Evolutionary conservation across 257 asterid genomes (phyloP).

Genomic region (Ajuga chamaepitys): DNA sequence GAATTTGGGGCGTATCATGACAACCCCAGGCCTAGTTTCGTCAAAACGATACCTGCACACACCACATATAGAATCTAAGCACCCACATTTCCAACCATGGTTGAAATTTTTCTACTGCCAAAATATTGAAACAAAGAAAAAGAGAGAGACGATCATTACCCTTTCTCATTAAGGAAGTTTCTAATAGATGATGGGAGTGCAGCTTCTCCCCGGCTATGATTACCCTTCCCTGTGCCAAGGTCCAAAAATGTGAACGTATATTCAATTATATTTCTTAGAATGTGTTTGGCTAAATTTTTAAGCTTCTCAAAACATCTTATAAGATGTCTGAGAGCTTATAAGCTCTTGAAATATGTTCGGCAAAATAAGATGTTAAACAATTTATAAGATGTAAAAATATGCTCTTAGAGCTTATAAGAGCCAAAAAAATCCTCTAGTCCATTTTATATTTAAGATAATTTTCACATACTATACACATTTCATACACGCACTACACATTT

Average conservation of each 20-base stretch:
- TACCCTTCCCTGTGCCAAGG: conserved; percentile 66
- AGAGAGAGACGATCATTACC: conserved; percentile 25
- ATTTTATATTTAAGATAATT: too few relatives aligned
- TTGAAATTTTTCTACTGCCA: neutral
- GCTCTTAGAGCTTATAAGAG: too few relatives aligned
- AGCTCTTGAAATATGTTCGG: too few relatives aligned
- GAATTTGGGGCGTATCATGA: conserved; percentile 55
- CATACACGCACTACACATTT: too few relatives aligned
- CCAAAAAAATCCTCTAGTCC: too few relatives aligned
- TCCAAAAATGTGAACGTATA: neutral
- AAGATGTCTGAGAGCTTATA: too few relatives aligned
- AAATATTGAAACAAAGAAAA: neutral
- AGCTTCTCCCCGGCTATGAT: conserved; percentile 74
- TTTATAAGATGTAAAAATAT: too few relatives aligned
- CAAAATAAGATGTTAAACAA: too few relatives aligned
- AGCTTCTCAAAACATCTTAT: too few relatives aligned
- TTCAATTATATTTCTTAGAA: neutral
- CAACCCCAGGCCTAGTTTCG: conserved; percentile 64
- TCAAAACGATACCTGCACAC: conserved; percentile 59
- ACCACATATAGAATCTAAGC: neutral
- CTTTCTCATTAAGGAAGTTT: conserved; percentile 58
- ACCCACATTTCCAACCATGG: neutral
- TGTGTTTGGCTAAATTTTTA: too few relatives aligned
- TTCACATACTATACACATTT: too few relatives aligned
- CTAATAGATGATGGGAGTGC: conserved; percentile 71